A percentile compares a stretch with the other conserved stretches of the same genome.
Conservation (phyloP, 129 eudicot genomes). For the Cynara cardunculus region DNA sequence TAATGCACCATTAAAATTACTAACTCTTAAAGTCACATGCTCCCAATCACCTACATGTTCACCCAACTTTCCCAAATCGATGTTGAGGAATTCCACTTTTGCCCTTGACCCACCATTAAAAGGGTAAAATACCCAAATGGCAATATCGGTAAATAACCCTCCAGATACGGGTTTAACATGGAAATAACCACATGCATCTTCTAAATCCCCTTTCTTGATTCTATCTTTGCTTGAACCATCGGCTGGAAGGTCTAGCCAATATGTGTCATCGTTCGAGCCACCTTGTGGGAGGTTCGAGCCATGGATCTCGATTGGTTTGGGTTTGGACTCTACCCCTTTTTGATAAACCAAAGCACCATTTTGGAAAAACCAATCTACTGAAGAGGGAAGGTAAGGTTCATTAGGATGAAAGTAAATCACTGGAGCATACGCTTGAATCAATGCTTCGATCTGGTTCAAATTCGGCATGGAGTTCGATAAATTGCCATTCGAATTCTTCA, state of each 20-base stretch:
- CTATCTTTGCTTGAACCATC: constrained; percentile 33
- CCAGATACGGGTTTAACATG: constrained; percentile 47
- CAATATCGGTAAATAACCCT: constrained; percentile 44
- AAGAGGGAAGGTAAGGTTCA: constrained; percentile 46
- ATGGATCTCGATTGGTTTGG: constrained; percentile 17
- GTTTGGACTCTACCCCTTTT: constrained; percentile 36
- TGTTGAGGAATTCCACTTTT: constrained; percentile 29
- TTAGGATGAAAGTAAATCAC: constrained; percentile 44
- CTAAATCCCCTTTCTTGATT: constrained; percentile 44
- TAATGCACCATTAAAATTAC: constrained; percentile 39
- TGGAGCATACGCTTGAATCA: constrained; percentile 44
- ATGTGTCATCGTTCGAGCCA: constrained; percentile 43
- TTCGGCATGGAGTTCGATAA: constrained; percentile 37
- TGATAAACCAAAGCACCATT: constrained; percentile 48
- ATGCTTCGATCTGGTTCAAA: constrained; percentile 30
- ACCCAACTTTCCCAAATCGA: constrained; percentile 40
- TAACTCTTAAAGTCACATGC: constrained; percentile 48
- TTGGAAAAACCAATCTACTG: constrained; percentile 49
- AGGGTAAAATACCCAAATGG: constrained; percentile 60
- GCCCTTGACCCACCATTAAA: constrained; percentile 51
- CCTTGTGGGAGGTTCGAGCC: constrained; percentile 58
- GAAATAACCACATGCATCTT: constrained; percentile 37
- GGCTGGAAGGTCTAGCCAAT: constrained; percentile 51
- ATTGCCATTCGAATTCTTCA: constrained; percentile 16
- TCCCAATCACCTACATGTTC: constrained; percentile 65